These are phyloP conservation scores for Phlyctochytrium planicorne DNA, from an alignment of 192 early-diverging fungal genomes.

Conservation along the genomic window DNA sequence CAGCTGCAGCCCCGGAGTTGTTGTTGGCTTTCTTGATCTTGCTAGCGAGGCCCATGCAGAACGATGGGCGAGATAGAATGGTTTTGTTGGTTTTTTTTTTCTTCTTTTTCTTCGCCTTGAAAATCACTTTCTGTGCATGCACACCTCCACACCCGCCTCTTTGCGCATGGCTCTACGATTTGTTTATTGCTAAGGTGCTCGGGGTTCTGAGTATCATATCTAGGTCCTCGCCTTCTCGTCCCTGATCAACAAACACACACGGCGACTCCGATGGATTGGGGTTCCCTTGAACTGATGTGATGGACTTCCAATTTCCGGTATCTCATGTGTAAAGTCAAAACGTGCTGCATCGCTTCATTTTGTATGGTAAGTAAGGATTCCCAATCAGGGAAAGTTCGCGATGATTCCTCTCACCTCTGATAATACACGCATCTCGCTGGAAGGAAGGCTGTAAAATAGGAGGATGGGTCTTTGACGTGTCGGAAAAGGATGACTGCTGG, in stretches of 20 bases:
- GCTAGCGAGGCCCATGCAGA: no score
- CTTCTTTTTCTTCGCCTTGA: no score
- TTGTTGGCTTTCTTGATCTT: no score
- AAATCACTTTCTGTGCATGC: no score
- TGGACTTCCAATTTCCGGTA: conserved; percentile 45
- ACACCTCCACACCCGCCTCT: no score
- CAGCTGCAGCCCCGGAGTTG: no score
- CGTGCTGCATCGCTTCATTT: conserved; percentile 53
- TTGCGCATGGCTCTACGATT: no score
- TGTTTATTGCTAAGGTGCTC: no score
- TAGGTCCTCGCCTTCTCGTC: conserved; percentile 21
- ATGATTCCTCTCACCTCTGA: conserved; percentile 48
- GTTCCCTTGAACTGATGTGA: conserved; percentile 56
- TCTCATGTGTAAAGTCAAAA: conserved; percentile 79
- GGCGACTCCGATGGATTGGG: conserved; percentile 51
- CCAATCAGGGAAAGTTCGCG: conserved; percentile 2
- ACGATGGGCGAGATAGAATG: background rate
- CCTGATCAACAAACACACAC: conserved; percentile 76
- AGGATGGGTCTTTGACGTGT: conserved; percentile 59
- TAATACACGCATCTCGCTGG: conserved; percentile 70
- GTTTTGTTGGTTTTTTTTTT: background rate
- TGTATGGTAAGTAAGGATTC: background rate
- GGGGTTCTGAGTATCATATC: no score
- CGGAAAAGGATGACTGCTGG: conserved; percentile 71
- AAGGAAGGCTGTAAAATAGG: conserved; percentile 54